A percentile compares a stretch with the other conserved stretches of the same genome.
These are phyloP conservation scores for Acer saccharum DNA, from an alignment of 345 rosid species.

Conservation along the genomic window DNA sequence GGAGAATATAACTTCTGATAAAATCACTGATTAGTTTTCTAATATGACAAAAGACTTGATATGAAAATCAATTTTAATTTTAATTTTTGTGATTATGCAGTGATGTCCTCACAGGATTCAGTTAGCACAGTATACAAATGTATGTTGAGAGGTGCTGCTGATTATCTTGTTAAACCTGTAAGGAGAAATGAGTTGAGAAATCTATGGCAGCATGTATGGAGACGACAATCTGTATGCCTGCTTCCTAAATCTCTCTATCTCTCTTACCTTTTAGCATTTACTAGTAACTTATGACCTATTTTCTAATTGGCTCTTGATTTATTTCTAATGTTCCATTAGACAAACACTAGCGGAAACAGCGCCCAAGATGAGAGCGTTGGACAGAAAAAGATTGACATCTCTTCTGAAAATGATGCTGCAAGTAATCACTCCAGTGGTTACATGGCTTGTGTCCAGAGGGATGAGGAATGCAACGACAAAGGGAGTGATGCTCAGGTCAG, in stretches of 20 bases:
- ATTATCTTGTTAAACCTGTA: slow-evolving; percentile 93
- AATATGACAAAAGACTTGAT: background rate
- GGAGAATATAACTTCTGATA: background rate
- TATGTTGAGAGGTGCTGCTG: slow-evolving; percentile 92
- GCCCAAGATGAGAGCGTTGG: slow-evolving; percentile 68
- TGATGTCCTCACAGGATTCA: slow-evolving; percentile 94
- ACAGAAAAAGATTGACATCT: slow-evolving; percentile 67
- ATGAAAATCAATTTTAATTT: slow-evolving; percentile 7
- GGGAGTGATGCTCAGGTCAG: slow-evolving; percentile 84
- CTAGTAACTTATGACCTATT: slow-evolving; percentile 11
- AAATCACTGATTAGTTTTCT: slow-evolving; percentile 8
- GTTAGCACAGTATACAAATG: slow-evolving; percentile 85
- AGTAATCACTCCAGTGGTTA: slow-evolving; percentile 53
- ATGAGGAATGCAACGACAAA: slow-evolving; percentile 49
- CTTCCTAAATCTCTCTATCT: background rate
- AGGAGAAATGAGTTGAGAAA: slow-evolving; percentile 91
- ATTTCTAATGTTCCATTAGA: slow-evolving; percentile 16
- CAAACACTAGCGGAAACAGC: slow-evolving; percentile 51
- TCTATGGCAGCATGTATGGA: slow-evolving; percentile 99
- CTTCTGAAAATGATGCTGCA: slow-evolving; percentile 67
- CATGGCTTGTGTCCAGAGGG: slow-evolving; percentile 40
- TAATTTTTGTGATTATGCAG: slow-evolving; percentile 44
- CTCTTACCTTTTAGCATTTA: slow-evolving; percentile 3
- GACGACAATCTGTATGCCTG: slow-evolving; percentile 79
- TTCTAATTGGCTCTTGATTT: slow-evolving; percentile 29